Base-by-base conservation (phyloP, 2,329 filamentous ascomycete species). In the Fusarium newnesense region DNA sequence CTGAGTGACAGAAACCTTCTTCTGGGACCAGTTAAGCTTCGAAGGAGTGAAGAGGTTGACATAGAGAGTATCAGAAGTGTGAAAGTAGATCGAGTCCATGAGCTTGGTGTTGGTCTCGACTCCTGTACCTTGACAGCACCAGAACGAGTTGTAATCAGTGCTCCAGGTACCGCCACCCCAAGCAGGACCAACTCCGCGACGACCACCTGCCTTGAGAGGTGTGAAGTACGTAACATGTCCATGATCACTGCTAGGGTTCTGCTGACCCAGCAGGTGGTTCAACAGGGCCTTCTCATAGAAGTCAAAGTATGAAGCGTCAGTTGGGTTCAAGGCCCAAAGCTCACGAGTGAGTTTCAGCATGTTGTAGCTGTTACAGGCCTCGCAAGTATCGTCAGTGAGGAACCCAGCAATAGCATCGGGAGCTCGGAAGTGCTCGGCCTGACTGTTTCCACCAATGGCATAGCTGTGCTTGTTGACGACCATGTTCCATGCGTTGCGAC, bases 261-360 rank as follows among this genome's bases (percentile, higher is more conserved):
- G 87, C 43, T 83, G 82, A 7, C 86, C 87, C 7, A 88, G 81
- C 9, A 88, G 75, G 66, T 88, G 87, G 70, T 88, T 88, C 60
- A 87, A 76, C 19, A 88, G 72, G 0, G 85, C 84, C 6, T 81
- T 81, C 78, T 89, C 87, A 74, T 88, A 88, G 72, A 82, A 88
- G 77, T 88, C 86, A 69, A 88, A 87, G 76, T 88, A 88, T 4
- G 60, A 69, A 3, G 79, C 76, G 24, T 79, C 79, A 2, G 70
- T 77, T 0, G 85, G 85, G 34, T 85, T 80, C 37, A 84, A 76
- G 4, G 81, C 77, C 84, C 84, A 89, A 9, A 89, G 80, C 61
- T 88, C 86, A 2, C 86, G 82, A 0, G 87, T 87, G 40, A 89
- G 77, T 74, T 88, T 88, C 50, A 88, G 84, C 87, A 88, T 89